Conservation (phyloP, 2,329 filamentous ascomycete genomes). For the Apiospora pterosperma region DNA sequence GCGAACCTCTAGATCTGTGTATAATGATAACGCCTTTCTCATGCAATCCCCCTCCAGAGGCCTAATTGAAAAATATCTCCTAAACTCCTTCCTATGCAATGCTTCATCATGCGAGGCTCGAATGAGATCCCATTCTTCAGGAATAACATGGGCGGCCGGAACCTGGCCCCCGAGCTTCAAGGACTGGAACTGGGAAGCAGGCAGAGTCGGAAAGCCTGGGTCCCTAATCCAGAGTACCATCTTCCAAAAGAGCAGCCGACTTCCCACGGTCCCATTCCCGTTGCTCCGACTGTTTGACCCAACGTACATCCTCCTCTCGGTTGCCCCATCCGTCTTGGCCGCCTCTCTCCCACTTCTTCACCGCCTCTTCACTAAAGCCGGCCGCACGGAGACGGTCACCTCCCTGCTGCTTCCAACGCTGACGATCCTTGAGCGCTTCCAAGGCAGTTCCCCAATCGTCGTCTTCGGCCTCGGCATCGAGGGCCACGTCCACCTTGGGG, state of each 20-base stretch:
- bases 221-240: neutral
- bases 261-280: conserved; percentile 61
- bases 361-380: conserved; percentile 73
- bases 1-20: neutral
- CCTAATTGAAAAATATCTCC: neutral
- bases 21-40: neutral
- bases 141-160: neutral
- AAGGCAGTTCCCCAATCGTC: conserved; percentile 79
- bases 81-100: neutral
- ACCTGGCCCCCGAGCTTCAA: neutral
- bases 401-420: conserved; percentile 72
- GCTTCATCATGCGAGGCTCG: neutral
- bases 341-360: conserved; percentile 67
- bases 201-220: neutral
- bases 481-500: conserved; percentile 52
- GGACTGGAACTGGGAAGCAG: neutral
- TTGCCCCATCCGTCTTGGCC: conserved; percentile 43
- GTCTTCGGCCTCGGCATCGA: conserved; percentile 43
- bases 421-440: conserved; percentile 75
- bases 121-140: neutral
- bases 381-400: conserved; percentile 72
- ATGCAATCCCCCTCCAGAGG: neutral
- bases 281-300: conserved; percentile 66
- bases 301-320: conserved; percentile 62
- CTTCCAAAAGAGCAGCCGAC: neutral